Conservation (phyloP, 345 rosid species). For the Dipteronia sinensis region DNA sequence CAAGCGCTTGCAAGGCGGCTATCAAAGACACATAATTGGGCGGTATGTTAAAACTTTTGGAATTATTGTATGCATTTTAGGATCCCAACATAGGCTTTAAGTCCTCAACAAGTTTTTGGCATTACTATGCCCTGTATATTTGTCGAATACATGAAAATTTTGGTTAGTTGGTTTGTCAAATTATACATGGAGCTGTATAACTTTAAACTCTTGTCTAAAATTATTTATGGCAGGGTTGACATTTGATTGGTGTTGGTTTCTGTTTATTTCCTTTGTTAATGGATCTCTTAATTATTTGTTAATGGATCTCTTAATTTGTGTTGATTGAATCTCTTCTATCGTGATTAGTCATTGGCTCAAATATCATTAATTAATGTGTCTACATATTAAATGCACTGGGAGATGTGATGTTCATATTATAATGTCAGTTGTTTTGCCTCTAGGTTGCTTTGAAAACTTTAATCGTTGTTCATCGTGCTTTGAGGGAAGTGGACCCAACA, state of each 20-base stretch:
- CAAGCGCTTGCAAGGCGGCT: slow-evolving; percentile 88
- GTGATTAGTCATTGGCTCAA: not conserved
- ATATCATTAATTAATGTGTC: not conserved
- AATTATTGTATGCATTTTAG: not conserved
- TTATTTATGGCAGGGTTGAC: not conserved
- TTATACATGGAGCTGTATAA: not conserved
- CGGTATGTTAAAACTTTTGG: slow-evolving; percentile 46
- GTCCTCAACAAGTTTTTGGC: not conserved
- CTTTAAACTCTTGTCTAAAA: not conserved
- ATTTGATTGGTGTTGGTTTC: not conserved
- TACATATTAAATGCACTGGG: not conserved
- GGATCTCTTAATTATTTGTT: not conserved
- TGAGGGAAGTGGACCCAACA: slow-evolving; percentile 98
- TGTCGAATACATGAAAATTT: not conserved
- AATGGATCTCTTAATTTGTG: not conserved
- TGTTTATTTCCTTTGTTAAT: not conserved
- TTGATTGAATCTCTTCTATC: not conserved
- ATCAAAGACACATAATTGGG: slow-evolving; percentile 95
- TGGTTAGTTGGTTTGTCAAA: not conserved
- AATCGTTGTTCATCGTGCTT: slow-evolving; percentile 88
- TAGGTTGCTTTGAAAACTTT: slow-evolving; percentile 97
- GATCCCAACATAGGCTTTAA: not conserved
- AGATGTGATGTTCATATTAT: slow-evolving; percentile 9
- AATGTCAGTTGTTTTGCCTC: slow-evolving; percentile 11
- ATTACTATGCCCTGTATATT: not conserved